Conservation (phyloP, 345 rosid genomes). For the Populus tremula region DNA sequence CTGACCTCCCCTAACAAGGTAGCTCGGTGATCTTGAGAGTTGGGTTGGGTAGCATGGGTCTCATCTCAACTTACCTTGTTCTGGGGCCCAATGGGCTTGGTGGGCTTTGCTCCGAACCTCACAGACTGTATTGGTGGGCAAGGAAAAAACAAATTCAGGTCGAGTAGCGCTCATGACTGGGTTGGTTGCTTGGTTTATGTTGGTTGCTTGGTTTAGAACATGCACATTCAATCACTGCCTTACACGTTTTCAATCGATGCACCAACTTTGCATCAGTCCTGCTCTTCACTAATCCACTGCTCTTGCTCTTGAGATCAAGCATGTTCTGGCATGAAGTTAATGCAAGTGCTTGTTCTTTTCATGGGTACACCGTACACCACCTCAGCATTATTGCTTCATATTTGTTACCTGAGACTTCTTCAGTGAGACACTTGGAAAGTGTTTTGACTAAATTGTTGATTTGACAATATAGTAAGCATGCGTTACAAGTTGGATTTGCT, state of each 20-base stretch:
- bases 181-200: background rate
- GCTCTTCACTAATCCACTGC: conserved; percentile 10
- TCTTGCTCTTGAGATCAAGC: background rate
- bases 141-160: background rate
- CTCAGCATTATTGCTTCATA: conserved; percentile 6
- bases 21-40: background rate
- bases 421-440: conserved; percentile 18
- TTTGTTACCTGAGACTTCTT: conserved; percentile 2
- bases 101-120: background rate
- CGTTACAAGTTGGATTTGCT: conserved; percentile 19
- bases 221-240: background rate
- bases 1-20: background rate
- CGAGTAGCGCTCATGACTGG: background rate
- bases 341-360: conserved; percentile 28
- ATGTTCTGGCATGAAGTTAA: conserved; percentile 2
- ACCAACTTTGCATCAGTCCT: background rate
- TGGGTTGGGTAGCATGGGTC: background rate
- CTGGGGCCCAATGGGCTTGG: background rate
- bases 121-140: background rate
- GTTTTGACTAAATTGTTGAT: conserved; percentile 8
- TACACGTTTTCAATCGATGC: background rate
- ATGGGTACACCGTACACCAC: background rate
- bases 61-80: background rate
- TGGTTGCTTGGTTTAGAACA: background rate
- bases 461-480: conserved; percentile 5